Evolutionary conservation across 129 eudicot genomes (phyloP).

Genomic region (Logfia minima): DNA sequence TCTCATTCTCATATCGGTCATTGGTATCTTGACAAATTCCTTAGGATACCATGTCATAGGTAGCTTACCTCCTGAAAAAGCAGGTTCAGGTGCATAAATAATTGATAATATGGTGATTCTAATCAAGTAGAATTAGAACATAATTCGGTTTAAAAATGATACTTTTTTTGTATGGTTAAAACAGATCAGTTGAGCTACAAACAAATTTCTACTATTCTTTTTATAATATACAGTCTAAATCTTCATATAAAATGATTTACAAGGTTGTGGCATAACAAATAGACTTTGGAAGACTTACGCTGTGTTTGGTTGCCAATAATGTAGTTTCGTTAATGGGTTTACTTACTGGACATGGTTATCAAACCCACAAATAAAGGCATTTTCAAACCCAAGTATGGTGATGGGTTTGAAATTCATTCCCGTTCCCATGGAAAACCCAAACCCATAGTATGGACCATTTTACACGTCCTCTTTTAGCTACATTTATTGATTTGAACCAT

Average conservation of each 20-base stretch:
- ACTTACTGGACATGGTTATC: too few species aligned
- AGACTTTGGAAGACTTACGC: background rate
- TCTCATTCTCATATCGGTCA: slow-evolving; percentile 99
- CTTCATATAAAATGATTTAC: background rate
- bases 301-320: too few species aligned
- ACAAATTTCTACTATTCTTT: too few species aligned
- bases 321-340: too few species aligned
- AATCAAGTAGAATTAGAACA: background rate
- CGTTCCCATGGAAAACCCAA: too few species aligned
- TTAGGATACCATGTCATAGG: slow-evolving; percentile 98
- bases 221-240: too few species aligned
- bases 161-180: too few species aligned
- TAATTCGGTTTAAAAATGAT: too few species aligned
- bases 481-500: background rate
- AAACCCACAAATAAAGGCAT: too few species aligned
- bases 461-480: background rate
- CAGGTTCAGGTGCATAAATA: background rate
- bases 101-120: background rate
- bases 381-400: too few species aligned
- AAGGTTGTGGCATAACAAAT: background rate
- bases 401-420: too few species aligned
- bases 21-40: slow-evolving; percentile 71
- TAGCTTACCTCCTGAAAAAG: slow-evolving; percentile 76
- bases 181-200: too few species aligned
- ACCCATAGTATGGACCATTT: background rate